phyloP scores from a whole-genome alignment of 805 yeast species.

The Ogataea neopini region DNA sequence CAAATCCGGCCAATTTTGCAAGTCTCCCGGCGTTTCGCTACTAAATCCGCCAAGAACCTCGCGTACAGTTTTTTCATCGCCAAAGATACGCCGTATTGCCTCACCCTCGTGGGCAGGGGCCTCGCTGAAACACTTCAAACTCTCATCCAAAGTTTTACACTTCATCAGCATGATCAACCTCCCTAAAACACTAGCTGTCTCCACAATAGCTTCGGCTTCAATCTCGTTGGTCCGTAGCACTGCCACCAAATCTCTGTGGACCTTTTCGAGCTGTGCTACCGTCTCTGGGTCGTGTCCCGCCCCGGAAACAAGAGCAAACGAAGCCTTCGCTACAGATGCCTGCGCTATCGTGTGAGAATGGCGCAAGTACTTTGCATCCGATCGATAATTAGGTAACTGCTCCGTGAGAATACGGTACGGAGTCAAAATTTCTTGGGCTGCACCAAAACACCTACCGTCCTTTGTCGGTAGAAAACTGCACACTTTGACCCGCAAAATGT shows the following conservation, averaged over 20 bases:
- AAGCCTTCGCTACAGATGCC: not conserved
- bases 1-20: not conserved
- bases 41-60: not conserved
- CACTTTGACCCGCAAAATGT: slow-evolving; percentile 19
- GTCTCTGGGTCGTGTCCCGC: not conserved
- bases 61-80: not conserved
- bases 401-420: slow-evolving; percentile 1
- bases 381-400: not conserved
- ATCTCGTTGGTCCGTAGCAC: not conserved
- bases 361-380: not conserved
- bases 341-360: not conserved
- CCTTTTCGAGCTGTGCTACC: not conserved
- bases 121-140: not conserved
- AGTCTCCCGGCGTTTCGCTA: not conserved
- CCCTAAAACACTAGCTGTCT: not conserved
- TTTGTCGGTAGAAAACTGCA: slow-evolving; percentile 4
- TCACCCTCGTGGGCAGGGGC: not conserved
- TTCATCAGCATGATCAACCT: not conserved
- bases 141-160: not conserved
- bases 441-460: not conserved
- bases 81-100: not conserved
- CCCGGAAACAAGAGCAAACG: slow-evolving; percentile 1
- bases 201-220: not conserved
- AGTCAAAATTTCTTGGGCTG: not conserved
- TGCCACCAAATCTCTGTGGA: not conserved